A percentile compares a stretch with the other conserved stretches of the same genome.
These are phyloP conservation scores for Talaromyces borbonicus DNA, from an alignment of 495 filamentous ascomycete species.

Conservation along the genomic window DNA sequence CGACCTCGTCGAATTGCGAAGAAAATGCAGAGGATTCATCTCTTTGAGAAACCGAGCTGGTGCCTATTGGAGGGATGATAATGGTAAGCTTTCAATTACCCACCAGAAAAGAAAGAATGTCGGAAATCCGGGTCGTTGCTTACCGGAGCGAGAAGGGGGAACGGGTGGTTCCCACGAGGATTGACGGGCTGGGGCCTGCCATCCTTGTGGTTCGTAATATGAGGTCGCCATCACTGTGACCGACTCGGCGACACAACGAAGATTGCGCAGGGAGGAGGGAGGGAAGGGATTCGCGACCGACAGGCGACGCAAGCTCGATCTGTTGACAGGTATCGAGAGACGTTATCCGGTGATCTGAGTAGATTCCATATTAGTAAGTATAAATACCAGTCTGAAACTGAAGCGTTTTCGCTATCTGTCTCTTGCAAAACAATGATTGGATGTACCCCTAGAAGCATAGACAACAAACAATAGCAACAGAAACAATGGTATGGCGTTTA, in stretches of 20 bases:
- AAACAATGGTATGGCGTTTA: no score
- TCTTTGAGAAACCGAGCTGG: conserved; percentile 64
- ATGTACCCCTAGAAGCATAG: no score
- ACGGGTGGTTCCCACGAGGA: conserved; percentile 75
- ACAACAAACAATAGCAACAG: no score
- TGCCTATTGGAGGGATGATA: conserved; percentile 43
- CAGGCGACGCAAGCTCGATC: background rate
- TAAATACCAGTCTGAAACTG: no score
- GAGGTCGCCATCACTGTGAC: conserved; percentile 12
- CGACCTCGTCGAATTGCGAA: conserved; percentile 93
- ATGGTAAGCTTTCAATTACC: background rate
- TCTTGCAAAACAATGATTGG: no score
- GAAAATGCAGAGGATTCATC: conserved; percentile 75
- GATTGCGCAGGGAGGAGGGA: background rate
- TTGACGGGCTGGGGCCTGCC: conserved; percentile 59
- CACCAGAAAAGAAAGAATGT: conserved; percentile 17
- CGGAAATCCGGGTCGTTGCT: no score
- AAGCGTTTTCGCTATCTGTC: no score
- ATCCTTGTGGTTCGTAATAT: conserved; percentile 84
- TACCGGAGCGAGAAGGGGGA: conserved; percentile 83
- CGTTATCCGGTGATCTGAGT: background rate
- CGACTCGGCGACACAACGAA: background rate
- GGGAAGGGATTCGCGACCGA: no score
- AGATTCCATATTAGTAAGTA: background rate
- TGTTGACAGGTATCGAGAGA: background rate